Percentiles rank a stretch among this genome's conserved stretches.
These are phyloP conservation scores for Alternaria viburni DNA, from an alignment of 2,329 filamentous ascomycete species.

Conservation along the genomic window DNA sequence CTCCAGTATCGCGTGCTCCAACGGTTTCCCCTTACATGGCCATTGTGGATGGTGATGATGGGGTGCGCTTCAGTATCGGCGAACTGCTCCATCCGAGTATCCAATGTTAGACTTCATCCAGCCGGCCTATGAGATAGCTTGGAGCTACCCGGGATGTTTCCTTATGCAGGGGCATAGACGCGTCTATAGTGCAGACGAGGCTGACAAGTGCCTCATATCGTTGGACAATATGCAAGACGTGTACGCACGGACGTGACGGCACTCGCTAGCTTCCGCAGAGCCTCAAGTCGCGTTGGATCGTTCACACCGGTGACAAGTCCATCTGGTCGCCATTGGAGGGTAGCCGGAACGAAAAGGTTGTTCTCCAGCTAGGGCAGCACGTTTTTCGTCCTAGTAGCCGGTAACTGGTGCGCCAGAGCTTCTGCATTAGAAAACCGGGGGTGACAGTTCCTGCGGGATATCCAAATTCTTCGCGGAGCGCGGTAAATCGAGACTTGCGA, in stretches of 20 bases:
- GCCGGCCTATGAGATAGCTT: not conserved
- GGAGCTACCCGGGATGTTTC: not conserved
- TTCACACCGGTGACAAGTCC: not conserved
- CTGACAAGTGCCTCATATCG: constrained; percentile 7
- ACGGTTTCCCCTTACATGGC: not conserved
- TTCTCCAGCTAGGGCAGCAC: not conserved
- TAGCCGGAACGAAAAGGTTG: not conserved
- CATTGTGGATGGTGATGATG: not conserved
- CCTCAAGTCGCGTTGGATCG: constrained; percentile 6
- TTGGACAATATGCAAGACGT: constrained; percentile 1
- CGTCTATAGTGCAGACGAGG: constrained; percentile 5
- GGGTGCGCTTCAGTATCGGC: not conserved
- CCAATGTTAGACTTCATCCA: not conserved
- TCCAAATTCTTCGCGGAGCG: not conserved
- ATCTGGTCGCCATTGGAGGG: not conserved
- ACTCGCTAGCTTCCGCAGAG: constrained; percentile 10
- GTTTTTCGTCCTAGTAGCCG: not conserved
- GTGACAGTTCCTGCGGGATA: not conserved
- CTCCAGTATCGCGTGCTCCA: not conserved
- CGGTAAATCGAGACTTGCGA: not conserved
- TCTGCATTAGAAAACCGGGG: not conserved
- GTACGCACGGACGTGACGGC: not conserved
- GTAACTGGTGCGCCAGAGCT: not conserved
- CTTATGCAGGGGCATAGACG: not conserved
- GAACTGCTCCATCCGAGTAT: not conserved